Conservation (phyloP, 805 yeast species). For the Hanseniaspora vineae region DNA sequence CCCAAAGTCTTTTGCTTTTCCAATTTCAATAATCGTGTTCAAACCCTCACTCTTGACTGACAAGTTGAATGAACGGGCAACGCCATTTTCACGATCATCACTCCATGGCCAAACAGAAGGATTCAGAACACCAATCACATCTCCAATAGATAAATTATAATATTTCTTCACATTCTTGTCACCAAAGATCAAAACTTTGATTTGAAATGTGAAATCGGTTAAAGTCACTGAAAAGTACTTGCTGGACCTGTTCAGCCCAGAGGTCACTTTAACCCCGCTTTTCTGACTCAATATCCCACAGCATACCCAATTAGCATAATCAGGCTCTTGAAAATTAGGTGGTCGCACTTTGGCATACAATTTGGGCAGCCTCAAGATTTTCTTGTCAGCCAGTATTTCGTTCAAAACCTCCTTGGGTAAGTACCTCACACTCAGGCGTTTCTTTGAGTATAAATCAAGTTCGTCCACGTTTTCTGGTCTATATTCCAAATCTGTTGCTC, state of each 20-base stretch:
- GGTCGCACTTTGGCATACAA: conserved; percentile 53
- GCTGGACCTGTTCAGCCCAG: conserved; percentile 24
- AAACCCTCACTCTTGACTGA: conserved; percentile 33
- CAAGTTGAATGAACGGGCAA: conserved; percentile 36
- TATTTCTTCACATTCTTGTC: conserved; percentile 47
- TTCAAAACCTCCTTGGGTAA: conserved; percentile 26
- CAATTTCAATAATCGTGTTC: conserved; percentile 57
- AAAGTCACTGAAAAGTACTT: conserved; percentile 51
- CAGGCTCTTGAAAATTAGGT: conserved; percentile 58
- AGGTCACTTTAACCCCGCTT: conserved; percentile 35
- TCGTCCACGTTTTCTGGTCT: conserved; percentile 27
- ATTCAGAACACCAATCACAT: conserved; percentile 59
- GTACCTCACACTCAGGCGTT: conserved; percentile 34
- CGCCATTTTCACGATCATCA: conserved; percentile 11
- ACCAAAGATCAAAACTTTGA: conserved; percentile 54
- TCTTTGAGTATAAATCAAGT: conserved; percentile 34
- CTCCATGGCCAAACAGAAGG: conserved; percentile 44
- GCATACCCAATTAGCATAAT: conserved; percentile 60
- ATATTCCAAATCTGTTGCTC: conserved; percentile 12
- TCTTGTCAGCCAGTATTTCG: conserved; percentile 32
- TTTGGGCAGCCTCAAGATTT: conserved; percentile 44
- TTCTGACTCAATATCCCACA: conserved; percentile 58
- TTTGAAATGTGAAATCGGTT: conserved; percentile 51
- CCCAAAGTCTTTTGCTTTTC: conserved; percentile 54
- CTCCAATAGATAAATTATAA: conserved; percentile 67